Evolutionary conservation across 345 rosid genomes (phyloP), one percentile per base, ranked within the genome.

Genomic region (Eucalyptus viminalis): DNA sequence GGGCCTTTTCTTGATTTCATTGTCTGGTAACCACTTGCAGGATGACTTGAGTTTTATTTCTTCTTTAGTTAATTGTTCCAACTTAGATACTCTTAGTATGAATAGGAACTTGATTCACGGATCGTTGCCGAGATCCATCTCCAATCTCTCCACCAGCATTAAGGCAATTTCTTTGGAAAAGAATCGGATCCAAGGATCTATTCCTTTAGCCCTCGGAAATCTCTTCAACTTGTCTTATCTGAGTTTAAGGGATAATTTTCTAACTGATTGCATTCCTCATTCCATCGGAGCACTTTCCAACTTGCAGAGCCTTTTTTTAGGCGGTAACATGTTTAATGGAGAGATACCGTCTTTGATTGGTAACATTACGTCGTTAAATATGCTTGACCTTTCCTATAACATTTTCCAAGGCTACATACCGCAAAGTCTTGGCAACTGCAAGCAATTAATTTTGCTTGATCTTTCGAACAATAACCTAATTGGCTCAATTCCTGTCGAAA

Each of bases 261-360:
- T 34, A 3, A 16, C 80, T 3, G 24, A 3, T 31, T 11, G 4
- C 24, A 16, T 69, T 69, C 43, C 80, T 17, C 12, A 69, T 15
- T 69, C 43, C 80, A 69, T 31, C 4, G 80, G 80, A 31, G 80
- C 80, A 69, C 12, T 34, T 69, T 5, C 17, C 12, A 8, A 6
- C 13, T 15, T 69, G 43, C 24, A 31, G 1, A 3, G 0, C 0
- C 43, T 31, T 16, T 0, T 0, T 9, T 16, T 69, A 21, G 1
- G 1, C 6, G 7, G 11, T 16, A 69, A 69, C 43, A 31, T 8
- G 43, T 31, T 69, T 16, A 69, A 12, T 16, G 43, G 80, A 16
- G 80, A 69, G 24, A 69, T 69, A 8, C 80, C 80, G 6, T 16
- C 24, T 69, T 69, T 21, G 1, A 31, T 69, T 34, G 80, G 80